Percentiles rank a stretch among this genome's conserved stretches.
Conservation (phyloP, 2,329 filamentous ascomycete genomes). For the Leptographium wingfieldii region DNA sequence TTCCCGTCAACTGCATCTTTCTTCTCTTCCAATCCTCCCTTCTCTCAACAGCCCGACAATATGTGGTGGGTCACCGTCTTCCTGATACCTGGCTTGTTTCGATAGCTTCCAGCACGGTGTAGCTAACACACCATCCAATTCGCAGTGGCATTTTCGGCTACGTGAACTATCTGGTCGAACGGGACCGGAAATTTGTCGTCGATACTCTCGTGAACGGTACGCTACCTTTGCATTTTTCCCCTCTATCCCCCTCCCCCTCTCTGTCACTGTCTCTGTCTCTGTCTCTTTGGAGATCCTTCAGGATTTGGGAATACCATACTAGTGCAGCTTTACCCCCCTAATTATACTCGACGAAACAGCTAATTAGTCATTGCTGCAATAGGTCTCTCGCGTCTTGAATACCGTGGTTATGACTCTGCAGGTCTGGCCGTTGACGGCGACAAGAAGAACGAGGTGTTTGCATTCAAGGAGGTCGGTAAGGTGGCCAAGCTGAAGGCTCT, state of each 20-base stretch:
- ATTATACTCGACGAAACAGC: slow-evolving; percentile 13
- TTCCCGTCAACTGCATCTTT: not conserved
- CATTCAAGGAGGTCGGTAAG: slow-evolving; percentile 99
- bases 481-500: slow-evolving; percentile 92
- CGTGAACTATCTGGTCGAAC: slow-evolving; percentile 98
- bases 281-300: not conserved
- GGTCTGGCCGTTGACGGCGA: slow-evolving; percentile 92
- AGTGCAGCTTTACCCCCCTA: not conserved
- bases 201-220: slow-evolving; percentile 91
- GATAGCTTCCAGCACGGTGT: not conserved
- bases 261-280: not conserved
- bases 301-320: not conserved
- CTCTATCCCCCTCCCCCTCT: slow-evolving; percentile 1
- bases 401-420: slow-evolving; percentile 96
- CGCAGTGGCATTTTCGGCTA: slow-evolving; percentile 89
- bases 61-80: slow-evolving; percentile 20
- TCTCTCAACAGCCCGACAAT: slow-evolving; percentile 14
- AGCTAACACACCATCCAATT: not conserved
- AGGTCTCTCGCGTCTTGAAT: slow-evolving; percentile 93
- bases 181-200: slow-evolving; percentile 92
- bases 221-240: slow-evolving; percentile 15
- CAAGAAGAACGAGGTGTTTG: slow-evolving; percentile 96
- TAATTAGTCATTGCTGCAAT: slow-evolving; percentile 7
- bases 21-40: not conserved
- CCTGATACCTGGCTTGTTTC: not conserved